phyloP scores from a whole-genome alignment of 1,284 basidiomycete genomes.

The Ganoderma multipileum region DNA sequence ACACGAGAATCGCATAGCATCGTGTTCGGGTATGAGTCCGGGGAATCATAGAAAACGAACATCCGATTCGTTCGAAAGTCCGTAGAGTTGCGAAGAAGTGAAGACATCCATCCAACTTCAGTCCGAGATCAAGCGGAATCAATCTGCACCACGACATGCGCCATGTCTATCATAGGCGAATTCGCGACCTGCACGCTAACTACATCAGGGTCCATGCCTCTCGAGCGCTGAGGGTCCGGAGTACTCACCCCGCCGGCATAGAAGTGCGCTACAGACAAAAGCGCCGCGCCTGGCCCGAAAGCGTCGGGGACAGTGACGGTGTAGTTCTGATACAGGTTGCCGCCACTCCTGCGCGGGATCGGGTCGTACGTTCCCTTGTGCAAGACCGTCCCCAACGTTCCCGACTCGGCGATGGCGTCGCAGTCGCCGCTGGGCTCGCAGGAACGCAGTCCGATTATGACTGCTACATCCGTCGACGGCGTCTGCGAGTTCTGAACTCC shows the following conservation, averaged over 20 bases:
- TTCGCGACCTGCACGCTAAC: constrained; percentile 1
- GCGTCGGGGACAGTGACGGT: not conserved
- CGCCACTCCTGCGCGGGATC: constrained; percentile 3
- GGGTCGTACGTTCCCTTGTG: not conserved
- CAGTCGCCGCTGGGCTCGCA: constrained; percentile 4
- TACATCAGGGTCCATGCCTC: not conserved
- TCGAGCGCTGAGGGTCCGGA: not conserved
- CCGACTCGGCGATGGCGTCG: constrained; percentile 5
- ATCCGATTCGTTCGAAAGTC: not conserved
- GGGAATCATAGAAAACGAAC: not conserved
- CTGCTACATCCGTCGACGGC: constrained; percentile 3
- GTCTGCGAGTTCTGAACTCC: not conserved
- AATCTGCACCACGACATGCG: not conserved
- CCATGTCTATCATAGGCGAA: not conserved
- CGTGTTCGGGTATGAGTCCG: not conserved
- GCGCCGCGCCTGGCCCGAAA: not conserved
- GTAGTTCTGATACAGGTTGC: constrained; percentile 6
- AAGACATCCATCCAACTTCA: not conserved
- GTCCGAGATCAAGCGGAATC: not conserved
- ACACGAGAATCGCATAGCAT: not conserved
- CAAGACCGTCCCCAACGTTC: not conserved
- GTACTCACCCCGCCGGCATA: constrained; percentile 7
- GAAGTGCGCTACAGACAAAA: constrained; percentile 8
- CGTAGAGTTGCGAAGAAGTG: not conserved
- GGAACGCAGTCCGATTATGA: constrained; percentile 6